phyloP scores from a whole-genome alignment of 768 basidiomycete species.

The Pholiota molesta region DNA sequence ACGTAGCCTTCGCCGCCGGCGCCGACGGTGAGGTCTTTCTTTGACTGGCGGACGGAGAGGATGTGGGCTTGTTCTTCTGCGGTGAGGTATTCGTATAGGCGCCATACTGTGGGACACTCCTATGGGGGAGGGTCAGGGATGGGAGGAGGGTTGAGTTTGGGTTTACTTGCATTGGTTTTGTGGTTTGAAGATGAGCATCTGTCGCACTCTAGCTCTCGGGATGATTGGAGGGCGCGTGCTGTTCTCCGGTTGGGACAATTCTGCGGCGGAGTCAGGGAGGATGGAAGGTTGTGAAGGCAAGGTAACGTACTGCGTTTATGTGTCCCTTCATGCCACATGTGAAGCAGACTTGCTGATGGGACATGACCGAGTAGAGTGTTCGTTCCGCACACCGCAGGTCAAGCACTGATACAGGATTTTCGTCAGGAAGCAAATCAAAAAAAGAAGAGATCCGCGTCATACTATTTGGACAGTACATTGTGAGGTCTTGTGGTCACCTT shows the following conservation, averaged over 20 bases:
- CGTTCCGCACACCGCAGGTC: conserved; percentile 80
- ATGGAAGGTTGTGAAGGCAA: neutral
- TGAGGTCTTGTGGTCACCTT: conserved; percentile 67
- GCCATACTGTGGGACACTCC: conserved; percentile 87
- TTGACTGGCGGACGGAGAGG: conserved; percentile 50
- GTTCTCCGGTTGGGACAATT: conserved; percentile 69
- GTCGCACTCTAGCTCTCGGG: conserved; percentile 55
- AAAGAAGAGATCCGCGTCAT: conserved; percentile 28
- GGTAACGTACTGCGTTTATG: conserved; percentile 57
- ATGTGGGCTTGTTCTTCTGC: conserved; percentile 51
- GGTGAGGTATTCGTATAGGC: conserved; percentile 73
- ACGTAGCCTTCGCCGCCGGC: conserved; percentile 82
- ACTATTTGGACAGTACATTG: conserved; percentile 79
- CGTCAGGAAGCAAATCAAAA: neutral
- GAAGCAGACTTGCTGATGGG: conserved; percentile 80
- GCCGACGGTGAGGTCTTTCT: conserved; percentile 53
- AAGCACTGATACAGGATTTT: conserved; percentile 54
- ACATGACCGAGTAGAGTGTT: conserved; percentile 77
- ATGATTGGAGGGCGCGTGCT: conserved; percentile 25
- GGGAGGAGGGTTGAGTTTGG: neutral
- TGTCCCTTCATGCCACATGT: conserved; percentile 86
- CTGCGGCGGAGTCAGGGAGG: conserved; percentile 35
- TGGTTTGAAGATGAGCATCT: conserved; percentile 71
- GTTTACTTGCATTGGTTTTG: conserved; percentile 58
- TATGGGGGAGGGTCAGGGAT: conserved; percentile 27